Evolutionary conservation across 2,329 filamentous ascomycete species (phyloP).

Genomic region (Bipolaris sorokiniana): DNA sequence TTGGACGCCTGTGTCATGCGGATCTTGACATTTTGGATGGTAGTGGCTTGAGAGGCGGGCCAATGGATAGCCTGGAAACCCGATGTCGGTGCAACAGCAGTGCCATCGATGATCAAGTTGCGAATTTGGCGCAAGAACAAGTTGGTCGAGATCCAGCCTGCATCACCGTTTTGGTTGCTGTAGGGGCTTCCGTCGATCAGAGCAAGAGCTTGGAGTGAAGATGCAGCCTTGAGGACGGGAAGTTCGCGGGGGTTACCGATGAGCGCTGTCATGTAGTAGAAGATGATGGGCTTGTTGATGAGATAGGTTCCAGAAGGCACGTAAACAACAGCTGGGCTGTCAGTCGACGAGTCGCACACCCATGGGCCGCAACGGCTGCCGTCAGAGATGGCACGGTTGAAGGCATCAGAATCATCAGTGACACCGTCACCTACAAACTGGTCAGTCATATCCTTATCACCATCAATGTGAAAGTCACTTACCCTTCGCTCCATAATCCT

Average conservation of each 20-base stretch:
- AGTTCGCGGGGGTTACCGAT: constrained; percentile 64
- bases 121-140: constrained; percentile 70
- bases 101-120: constrained; percentile 68
- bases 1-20: constrained; percentile 49
- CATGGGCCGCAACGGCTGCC: constrained; percentile 54
- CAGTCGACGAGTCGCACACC: constrained; percentile 55
- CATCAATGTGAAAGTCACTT: background rate
- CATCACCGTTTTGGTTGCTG: constrained; percentile 42
- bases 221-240: constrained; percentile 62
- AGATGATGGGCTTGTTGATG: constrained; percentile 58
- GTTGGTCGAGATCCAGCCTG: constrained; percentile 61
- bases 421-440: constrained; percentile 42
- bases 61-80: constrained; percentile 58
- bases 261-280: constrained; percentile 69
- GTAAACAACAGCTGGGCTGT: constrained; percentile 63
- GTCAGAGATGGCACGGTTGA: constrained; percentile 56
- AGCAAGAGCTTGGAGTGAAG: constrained; percentile 61
- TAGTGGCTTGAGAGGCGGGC: constrained; percentile 56
- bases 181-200: constrained; percentile 65
- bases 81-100: constrained; percentile 54
- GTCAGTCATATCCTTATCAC: constrained; percentile 17
- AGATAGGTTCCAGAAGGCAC: constrained; percentile 65
- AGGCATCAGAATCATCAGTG: constrained; percentile 60
- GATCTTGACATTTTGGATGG: constrained; percentile 55
- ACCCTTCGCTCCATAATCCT: constrained; percentile 54